Evolutionary conservation across 1,284 basidiomycete species (phyloP).

Genomic region (Athelia psychrophila): DNA sequence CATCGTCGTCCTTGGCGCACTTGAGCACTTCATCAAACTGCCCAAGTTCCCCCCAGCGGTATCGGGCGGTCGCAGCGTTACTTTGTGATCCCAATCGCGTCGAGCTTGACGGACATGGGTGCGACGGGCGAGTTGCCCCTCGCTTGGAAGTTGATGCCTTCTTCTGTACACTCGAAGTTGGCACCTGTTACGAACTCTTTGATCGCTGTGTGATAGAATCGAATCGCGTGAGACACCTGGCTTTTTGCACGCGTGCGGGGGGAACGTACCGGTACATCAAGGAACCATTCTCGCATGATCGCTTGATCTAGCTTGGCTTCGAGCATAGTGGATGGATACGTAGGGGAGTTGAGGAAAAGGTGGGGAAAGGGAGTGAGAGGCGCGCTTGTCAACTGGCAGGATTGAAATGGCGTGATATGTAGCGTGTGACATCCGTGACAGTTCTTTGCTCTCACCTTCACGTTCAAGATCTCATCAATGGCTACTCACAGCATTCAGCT

Average conservation of each 20-base stretch:
- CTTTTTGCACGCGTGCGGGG: constrained; percentile 2
- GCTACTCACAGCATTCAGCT: too few species aligned
- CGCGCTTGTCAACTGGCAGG: too few species aligned
- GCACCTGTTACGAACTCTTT: constrained; percentile 98
- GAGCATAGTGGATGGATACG: constrained; percentile 59
- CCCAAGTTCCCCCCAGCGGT: constrained; percentile 90
- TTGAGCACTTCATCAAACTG: constrained; percentile 95
- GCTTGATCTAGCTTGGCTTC: constrained; percentile 89
- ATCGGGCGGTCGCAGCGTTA: constrained; percentile 97
- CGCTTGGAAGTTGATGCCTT: constrained; percentile 92
- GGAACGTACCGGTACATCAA: constrained; percentile 59
- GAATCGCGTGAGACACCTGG: background rate
- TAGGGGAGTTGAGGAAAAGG: constrained; percentile 8
- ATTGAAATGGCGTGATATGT: too few species aligned
- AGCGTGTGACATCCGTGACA: too few species aligned
- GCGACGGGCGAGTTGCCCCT: constrained; percentile 99
- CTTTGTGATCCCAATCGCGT: constrained; percentile 76
- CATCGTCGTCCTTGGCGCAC: constrained; percentile 96
- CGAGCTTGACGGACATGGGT: constrained; percentile 83
- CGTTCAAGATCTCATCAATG: too few species aligned
- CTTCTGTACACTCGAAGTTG: constrained; percentile 97
- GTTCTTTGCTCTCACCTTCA: too few species aligned
- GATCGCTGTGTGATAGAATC: too few species aligned
- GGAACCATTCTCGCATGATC: constrained; percentile 79
- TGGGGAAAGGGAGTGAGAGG: too few species aligned